Percentiles rank a stretch among this genome's conserved stretches.
Evolutionary conservation across 2,329 filamentous ascomycete genomes (phyloP).

Genomic region (Ophiosphaerella narmari): DNA sequence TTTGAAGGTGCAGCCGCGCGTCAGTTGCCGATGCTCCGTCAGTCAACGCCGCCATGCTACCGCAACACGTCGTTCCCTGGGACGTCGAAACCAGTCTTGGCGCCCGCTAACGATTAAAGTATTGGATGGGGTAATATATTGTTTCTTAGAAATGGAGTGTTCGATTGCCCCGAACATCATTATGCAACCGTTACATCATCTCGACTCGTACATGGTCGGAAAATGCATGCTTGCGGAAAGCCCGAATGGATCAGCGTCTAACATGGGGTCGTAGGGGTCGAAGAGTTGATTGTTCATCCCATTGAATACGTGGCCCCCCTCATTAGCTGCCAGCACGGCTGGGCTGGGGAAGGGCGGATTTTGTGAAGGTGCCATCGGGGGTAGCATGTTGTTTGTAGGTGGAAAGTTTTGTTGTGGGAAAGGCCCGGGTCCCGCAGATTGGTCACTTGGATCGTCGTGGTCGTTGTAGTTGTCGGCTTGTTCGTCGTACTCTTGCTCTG

Average conservation of each 20-base stretch:
- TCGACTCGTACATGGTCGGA: slow-evolving; percentile 69
- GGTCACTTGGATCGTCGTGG: slow-evolving; percentile 69
- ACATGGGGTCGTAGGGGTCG: slow-evolving; percentile 79
- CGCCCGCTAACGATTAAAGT: slow-evolving; percentile 41
- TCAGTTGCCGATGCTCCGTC: background rate
- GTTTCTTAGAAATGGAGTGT: slow-evolving; percentile 2
- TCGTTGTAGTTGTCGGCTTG: slow-evolving; percentile 82
- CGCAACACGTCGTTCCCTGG: slow-evolving; percentile 11
- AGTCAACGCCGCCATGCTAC: slow-evolving; percentile 33
- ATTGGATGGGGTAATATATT: slow-evolving; percentile 1
- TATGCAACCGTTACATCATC: slow-evolving; percentile 26
- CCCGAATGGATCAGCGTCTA: slow-evolving; percentile 93
- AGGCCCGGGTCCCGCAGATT: slow-evolving; percentile 69
- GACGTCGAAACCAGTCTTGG: slow-evolving; percentile 13
- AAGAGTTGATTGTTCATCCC: slow-evolving; percentile 59
- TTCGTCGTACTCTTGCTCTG: slow-evolving; percentile 97
- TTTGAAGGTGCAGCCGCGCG: slow-evolving; percentile 28
- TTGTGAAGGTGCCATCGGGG: slow-evolving; percentile 44
- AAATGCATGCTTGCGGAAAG: slow-evolving; percentile 95
- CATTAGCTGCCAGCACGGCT: slow-evolving; percentile 38
- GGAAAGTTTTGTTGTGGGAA: slow-evolving; percentile 64
- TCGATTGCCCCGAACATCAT: slow-evolving; percentile 13
- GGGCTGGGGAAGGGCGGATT: slow-evolving; percentile 42
- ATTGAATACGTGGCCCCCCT: slow-evolving; percentile 47
- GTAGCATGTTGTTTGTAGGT: slow-evolving; percentile 48